Percentiles rank a stretch among this genome's conserved stretches.
phyloP scores from a whole-genome alignment of 768 basidiomycete species.

The Boletus rufocinnamomeus region DNA sequence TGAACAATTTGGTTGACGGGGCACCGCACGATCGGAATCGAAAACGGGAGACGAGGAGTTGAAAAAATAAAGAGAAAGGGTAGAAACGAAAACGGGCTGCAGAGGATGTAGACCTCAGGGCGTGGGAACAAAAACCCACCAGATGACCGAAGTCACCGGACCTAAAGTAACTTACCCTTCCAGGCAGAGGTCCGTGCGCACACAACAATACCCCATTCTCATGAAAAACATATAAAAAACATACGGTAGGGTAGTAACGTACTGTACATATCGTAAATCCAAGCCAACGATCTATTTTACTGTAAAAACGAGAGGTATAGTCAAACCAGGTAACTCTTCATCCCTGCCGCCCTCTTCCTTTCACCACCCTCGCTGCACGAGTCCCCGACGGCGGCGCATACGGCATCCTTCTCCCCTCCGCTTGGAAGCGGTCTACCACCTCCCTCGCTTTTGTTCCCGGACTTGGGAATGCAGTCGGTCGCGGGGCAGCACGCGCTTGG shows the following conservation, averaged over 20 bases:
- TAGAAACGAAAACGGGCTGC: background rate
- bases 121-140: background rate
- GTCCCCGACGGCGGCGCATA: constrained; percentile 19
- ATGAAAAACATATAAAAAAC: background rate
- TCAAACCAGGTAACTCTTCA: background rate
- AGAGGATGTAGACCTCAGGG: background rate
- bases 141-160: too few species aligned
- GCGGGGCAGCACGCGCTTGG: background rate
- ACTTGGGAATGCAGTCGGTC: constrained; percentile 13
- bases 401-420: constrained; percentile 1
- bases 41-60: constrained; percentile 9
- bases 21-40: constrained; percentile 71
- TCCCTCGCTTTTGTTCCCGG: constrained; percentile 17
- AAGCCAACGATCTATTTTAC: background rate
- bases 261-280: background rate
- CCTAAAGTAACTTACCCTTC: constrained; percentile 13
- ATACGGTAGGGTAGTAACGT: background rate
- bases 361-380: constrained; percentile 12
- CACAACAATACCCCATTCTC: too few species aligned
- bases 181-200: constrained; percentile 20
- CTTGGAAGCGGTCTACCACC: constrained; percentile 13
- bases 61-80: background rate
- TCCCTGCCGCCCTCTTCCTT: background rate
- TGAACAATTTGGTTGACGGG: constrained; percentile 61
- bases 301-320: background rate